Conservation (phyloP, 2,329 filamentous ascomycete species). For the Exophiala bonariae region DNA sequence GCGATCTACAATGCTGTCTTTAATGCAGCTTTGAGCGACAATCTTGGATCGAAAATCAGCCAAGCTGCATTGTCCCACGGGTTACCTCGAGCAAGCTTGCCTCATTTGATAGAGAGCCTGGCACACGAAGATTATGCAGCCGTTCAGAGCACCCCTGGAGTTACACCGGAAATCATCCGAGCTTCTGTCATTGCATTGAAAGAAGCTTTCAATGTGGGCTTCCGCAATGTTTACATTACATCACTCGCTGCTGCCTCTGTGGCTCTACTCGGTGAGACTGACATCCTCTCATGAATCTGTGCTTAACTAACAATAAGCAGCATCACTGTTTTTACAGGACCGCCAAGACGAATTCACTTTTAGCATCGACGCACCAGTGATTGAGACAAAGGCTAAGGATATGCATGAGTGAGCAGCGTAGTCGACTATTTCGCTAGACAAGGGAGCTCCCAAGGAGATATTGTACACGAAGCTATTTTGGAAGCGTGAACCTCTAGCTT, state of each 20-base stretch:
- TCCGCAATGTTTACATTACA: constrained; percentile 12
- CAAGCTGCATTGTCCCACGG: constrained; percentile 11
- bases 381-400: too few species aligned
- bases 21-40: constrained; percentile 3
- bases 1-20: constrained; percentile 17
- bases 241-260: constrained; percentile 9
- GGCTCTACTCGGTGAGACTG: constrained; percentile 9
- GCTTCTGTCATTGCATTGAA: constrained; percentile 10
- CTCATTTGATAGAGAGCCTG: constrained; percentile 7
- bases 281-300: too few species aligned
- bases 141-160: constrained; percentile 4
- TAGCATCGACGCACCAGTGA: too few species aligned
- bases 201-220: constrained; percentile 8
- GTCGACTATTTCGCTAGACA: too few species aligned
- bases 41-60: constrained; percentile 6
- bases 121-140: constrained; percentile 3
- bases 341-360: too few species aligned
- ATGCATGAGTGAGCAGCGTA: too few species aligned
- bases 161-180: constrained; percentile 11
- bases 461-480: too few species aligned
- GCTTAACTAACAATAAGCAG: too few species aligned
- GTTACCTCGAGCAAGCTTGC: constrained; percentile 1
- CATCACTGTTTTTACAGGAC: too few species aligned
- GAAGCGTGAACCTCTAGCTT: too few species aligned
- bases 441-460: too few species aligned